Evolutionary conservation across 306 rosid species (phyloP), one percentile per base, ranked within the genome.

Genomic region (Vicia faba): DNA sequence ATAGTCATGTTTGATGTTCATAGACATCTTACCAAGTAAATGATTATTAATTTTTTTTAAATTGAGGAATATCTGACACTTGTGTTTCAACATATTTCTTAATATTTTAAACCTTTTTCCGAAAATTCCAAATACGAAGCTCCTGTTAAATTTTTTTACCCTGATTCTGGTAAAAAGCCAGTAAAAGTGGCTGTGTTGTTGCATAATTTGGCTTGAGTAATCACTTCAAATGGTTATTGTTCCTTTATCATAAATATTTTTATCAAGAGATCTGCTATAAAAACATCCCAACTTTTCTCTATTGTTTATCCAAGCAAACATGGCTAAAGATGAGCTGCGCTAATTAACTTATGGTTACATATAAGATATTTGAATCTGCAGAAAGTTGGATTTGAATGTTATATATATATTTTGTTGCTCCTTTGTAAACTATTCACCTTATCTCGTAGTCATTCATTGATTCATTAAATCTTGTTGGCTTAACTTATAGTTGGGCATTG

Each of bases 1-100:
- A 76, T 93, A 68, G 89, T 93, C 68, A 85, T 93, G 45, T 93
- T 93, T 80, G 99, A 93, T 38, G 97, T 85, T 59, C 92, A 93
- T 63, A 85, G 99, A 58, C 97, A 93, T 81, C 84, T 93, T 83
- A 82, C 90, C 68, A 88, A 90, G 99, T 90, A 46, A 71, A 70
- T 7, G 35, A 44, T 43, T 66, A 53, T 57, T 75, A 50, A 64
- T 46, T 80, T 26, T 26, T 29, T 29, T 29, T 5, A 49, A 58
- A 20, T 55, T 11, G 43, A 31, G 57, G 4, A 65, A 20, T 60
- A 23, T 64, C 74, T 15, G 33, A 10, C 29, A 8, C 29, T 41
- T 31, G 12, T 43, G 33, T 15, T 62, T 38, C 13, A 23, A 38
- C 73, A 7, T 35, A 15, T 44, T 71, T 26, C 44, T 61, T 71